Evolutionary conservation across 2,329 filamentous ascomycete species (phyloP).

Genomic region (Lizonia empirigonia): DNA sequence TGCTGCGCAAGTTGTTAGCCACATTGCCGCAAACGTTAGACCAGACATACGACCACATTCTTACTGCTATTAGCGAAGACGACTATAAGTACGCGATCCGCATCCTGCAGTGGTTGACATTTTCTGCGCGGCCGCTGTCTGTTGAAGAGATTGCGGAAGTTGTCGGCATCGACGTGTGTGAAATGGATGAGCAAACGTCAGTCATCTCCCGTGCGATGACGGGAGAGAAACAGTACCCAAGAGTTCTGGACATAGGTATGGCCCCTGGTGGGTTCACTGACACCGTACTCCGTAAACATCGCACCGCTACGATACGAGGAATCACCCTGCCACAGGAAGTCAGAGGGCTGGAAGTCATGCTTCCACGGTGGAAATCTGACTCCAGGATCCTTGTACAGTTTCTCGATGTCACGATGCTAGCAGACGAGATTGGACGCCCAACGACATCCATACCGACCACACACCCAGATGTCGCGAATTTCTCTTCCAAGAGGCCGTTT

Average conservation of each 20-base stretch:
- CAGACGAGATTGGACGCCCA: too few species aligned
- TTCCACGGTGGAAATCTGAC: too few species aligned
- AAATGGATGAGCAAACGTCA: too few species aligned
- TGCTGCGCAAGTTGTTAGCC: slow-evolving; percentile 25
- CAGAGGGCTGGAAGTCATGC: too few species aligned
- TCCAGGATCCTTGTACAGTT: too few species aligned
- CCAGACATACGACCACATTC: slow-evolving; percentile 38
- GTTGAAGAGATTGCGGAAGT: slow-evolving; percentile 34
- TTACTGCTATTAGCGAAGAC: slow-evolving; percentile 23
- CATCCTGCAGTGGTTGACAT: slow-evolving; percentile 36
- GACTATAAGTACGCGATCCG: slow-evolving; percentile 25
- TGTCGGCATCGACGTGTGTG: slow-evolving; percentile 35
- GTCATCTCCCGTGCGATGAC: too few species aligned
- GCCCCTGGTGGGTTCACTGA: slow-evolving; percentile 61
- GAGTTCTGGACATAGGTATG: slow-evolving; percentile 61
- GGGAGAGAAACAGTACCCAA: neutral
- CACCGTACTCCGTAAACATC: slow-evolving; percentile 47
- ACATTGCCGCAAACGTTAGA: slow-evolving; percentile 33
- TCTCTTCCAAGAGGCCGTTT: too few species aligned
- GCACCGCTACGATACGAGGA: slow-evolving; percentile 29
- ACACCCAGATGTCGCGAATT: too few species aligned
- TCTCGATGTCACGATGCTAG: too few species aligned
- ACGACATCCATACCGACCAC: too few species aligned
- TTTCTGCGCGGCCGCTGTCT: slow-evolving; percentile 27
- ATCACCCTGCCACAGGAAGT: too few species aligned